Percentiles rank a stretch among this genome's conserved stretches.
Conservation (phyloP, 345 rosid species). For the Triadica sebifera region DNA sequence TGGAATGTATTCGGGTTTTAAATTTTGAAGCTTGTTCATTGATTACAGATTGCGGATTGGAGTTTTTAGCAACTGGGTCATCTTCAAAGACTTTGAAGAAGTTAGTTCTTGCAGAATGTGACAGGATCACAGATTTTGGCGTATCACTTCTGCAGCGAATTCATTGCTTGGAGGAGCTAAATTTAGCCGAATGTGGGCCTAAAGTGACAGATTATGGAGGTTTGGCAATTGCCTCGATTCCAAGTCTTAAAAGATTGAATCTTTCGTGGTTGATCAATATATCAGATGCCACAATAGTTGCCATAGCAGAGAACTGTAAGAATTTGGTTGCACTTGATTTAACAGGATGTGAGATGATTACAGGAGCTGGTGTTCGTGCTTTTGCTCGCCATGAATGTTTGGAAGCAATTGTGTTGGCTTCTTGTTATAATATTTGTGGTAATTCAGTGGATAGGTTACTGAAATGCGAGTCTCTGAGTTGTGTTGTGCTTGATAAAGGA, state of each 20-base stretch:
- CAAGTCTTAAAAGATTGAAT: slow-evolving; percentile 34
- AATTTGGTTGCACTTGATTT: slow-evolving; percentile 37
- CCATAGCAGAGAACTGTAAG: slow-evolving; percentile 26
- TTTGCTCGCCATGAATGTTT: slow-evolving; percentile 31
- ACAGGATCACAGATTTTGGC: slow-evolving; percentile 39
- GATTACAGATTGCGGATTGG: slow-evolving; percentile 39
- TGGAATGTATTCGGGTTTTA: slow-evolving; percentile 26
- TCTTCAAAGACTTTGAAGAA: slow-evolving; percentile 32
- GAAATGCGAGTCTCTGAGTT: slow-evolving; percentile 29
- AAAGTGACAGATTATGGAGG: slow-evolving; percentile 44
- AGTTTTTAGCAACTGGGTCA: slow-evolving; percentile 32
- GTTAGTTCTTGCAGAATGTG: slow-evolving; percentile 42
- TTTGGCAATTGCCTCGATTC: slow-evolving; percentile 28
- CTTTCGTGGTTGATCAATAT: slow-evolving; percentile 45
- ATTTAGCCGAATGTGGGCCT: slow-evolving; percentile 46
- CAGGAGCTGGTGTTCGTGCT: slow-evolving; percentile 35
- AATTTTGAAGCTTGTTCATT: slow-evolving; percentile 40
- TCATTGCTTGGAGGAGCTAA: slow-evolving; percentile 45
- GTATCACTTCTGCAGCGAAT: slow-evolving; percentile 32
- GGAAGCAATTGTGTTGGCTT: slow-evolving; percentile 36
- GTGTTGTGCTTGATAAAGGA: slow-evolving; percentile 35
- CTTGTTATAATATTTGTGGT: slow-evolving; percentile 23
- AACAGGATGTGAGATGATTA: slow-evolving; percentile 44
- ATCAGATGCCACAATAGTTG: slow-evolving; percentile 34
- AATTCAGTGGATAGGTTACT: slow-evolving; percentile 27